Percentiles rank a stretch among this genome's conserved stretches.
Evolutionary conservation across 257 asterid genomes (phyloP).

Genomic region (Catharanthus roseus): DNA sequence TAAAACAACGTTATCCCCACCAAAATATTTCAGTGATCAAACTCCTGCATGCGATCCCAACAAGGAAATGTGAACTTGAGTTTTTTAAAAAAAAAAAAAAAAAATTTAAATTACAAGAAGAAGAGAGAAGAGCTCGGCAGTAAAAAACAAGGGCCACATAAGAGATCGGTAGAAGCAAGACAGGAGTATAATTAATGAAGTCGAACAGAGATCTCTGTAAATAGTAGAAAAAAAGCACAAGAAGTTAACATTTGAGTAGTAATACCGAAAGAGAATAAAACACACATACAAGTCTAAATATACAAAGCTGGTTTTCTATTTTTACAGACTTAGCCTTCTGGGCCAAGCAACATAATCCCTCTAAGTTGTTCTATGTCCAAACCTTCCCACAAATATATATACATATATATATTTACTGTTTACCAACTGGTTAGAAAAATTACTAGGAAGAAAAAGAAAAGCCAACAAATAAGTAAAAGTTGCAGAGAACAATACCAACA

Average conservation of each 20-base stretch:
- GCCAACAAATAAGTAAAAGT: conserved; percentile 8
- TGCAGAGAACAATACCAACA: conserved; percentile 10
- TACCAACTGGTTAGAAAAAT: conserved; percentile 4
- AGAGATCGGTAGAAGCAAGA: neutral
- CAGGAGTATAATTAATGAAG: conserved; percentile 14
- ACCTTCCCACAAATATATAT: conserved; percentile 17
- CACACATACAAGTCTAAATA: conserved; percentile 7
- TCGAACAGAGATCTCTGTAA: conserved; percentile 15
- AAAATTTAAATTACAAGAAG: neutral
- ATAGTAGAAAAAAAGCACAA: neutral
- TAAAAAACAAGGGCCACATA: conserved; percentile 4
- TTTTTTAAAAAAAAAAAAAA: neutral
- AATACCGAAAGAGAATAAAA: conserved; percentile 13
- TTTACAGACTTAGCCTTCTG: conserved; percentile 21
- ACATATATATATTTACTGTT: conserved; percentile 25
- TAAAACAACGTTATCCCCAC: neutral
- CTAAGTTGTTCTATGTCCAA: neutral
- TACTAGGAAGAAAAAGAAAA: neutral
- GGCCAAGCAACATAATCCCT: conserved; percentile 23
- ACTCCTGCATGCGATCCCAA: conserved; percentile 11
- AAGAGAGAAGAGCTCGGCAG: neutral
- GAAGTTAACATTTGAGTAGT: neutral
- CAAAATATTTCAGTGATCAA: neutral
- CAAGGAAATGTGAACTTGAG: neutral
- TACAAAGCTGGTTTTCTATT: conserved; percentile 3